Conservation (phyloP, 176 grass and related monocot genomes). For the Lolium multiflorum region DNA sequence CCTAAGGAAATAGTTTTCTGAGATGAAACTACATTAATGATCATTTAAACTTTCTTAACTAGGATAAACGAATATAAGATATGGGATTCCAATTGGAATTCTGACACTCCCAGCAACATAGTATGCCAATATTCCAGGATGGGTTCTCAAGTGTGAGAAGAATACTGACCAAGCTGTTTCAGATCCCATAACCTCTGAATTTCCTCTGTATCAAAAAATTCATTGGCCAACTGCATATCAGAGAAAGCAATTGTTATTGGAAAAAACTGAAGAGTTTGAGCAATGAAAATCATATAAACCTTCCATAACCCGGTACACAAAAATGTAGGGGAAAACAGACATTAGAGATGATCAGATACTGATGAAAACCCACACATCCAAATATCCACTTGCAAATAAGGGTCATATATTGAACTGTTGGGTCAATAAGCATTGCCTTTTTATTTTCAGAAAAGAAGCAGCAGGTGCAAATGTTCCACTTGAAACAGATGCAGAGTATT, state of each 20-base stretch:
- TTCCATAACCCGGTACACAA: no score
- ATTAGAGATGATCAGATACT: no score
- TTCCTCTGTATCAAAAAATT: conserved; percentile 91
- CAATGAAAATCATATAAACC: no score
- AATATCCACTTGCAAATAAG: no score
- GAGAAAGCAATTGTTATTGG: conserved; percentile 10
- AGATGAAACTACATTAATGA: background rate
- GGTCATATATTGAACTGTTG: no score
- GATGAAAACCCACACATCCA: no score
- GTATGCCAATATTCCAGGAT: background rate
- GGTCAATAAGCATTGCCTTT: no score
- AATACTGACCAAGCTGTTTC: conserved; percentile 83
- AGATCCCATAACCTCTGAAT: conserved; percentile 86
- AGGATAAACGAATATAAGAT: background rate
- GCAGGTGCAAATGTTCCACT: no score
- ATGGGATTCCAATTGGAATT: background rate
- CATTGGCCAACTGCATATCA: conserved; percentile 68
- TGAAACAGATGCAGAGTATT: no score
- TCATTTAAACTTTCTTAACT: background rate
- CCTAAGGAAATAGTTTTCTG: background rate
- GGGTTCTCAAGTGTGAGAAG: background rate
- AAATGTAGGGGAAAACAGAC: no score
- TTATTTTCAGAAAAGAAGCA: no score
- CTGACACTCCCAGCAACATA: background rate
- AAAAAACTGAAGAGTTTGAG: background rate